These are phyloP conservation scores for Aulographum hederae DNA, from an alignment of 2,329 filamentous ascomycete species.

Conservation along the genomic window DNA sequence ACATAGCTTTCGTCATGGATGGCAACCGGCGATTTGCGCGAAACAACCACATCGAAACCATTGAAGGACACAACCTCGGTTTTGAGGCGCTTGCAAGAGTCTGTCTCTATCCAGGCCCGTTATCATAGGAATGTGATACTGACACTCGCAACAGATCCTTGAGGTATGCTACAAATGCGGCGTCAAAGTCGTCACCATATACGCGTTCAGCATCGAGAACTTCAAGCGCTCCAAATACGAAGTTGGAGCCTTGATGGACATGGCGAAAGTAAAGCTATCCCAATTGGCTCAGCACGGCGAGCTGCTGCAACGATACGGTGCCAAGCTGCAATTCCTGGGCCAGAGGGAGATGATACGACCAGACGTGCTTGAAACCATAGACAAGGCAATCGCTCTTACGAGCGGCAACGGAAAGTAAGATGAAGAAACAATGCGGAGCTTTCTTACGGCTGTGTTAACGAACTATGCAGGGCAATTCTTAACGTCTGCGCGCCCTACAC, in stretches of 20 bases:
- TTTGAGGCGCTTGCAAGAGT: conserved; percentile 88
- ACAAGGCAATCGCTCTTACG: conserved; percentile 72
- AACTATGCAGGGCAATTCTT: conserved; percentile 43
- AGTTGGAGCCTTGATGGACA: conserved; percentile 91
- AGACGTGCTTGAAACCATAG: conserved; percentile 77
- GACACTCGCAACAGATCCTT: conserved; percentile 43
- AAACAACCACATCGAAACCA: conserved; percentile 80
- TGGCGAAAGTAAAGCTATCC: conserved; percentile 86
- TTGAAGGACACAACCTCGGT: conserved; percentile 88
- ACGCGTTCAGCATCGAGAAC: conserved; percentile 98
- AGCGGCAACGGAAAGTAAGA: conserved; percentile 67
- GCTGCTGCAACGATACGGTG: conserved; percentile 80
- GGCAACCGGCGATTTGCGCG: conserved; percentile 88
- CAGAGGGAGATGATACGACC: conserved; percentile 67
- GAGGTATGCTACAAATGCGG: conserved; percentile 97
- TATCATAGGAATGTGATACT: background rate
- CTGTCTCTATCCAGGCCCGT: conserved; percentile 12
- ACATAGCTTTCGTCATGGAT: conserved; percentile 99
- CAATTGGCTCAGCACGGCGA: conserved; percentile 89
- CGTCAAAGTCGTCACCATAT: conserved; percentile 91
- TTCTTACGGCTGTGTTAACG: too few relatives aligned
- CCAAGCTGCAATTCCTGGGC: conserved; percentile 68
- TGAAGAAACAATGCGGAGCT: conserved; percentile 1
- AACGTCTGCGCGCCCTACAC: conserved; percentile 99
- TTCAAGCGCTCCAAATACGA: conserved; percentile 95